Percentiles rank a stretch among this genome's conserved stretches.
phyloP scores from a whole-genome alignment of 164 flowering plant species.

The Vitis cinerea region DNA sequence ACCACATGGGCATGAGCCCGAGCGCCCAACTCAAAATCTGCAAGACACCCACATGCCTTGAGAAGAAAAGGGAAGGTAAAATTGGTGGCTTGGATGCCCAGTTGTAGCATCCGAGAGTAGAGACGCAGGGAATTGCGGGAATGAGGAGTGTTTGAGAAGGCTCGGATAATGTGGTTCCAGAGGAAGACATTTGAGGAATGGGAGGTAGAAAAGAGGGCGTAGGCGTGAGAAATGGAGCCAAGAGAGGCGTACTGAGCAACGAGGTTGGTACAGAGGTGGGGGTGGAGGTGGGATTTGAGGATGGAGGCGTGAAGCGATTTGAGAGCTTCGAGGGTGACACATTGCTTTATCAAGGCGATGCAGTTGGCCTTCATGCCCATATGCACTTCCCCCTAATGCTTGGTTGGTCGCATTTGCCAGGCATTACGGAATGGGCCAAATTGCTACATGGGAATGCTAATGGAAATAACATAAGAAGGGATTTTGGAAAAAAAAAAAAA shows the following conservation, averaged over 20 bases:
- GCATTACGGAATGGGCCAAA: too few species aligned
- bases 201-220: slow-evolving; percentile 25
- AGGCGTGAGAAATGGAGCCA: slow-evolving; percentile 24
- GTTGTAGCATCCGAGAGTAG: slow-evolving; percentile 21
- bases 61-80: slow-evolving; percentile 36
- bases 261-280: slow-evolving; percentile 35
- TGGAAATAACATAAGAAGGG: too few species aligned
- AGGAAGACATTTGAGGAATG: slow-evolving; percentile 25
- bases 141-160: slow-evolving; percentile 13
- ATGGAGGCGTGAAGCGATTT: slow-evolving; percentile 29
- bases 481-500: too few species aligned
- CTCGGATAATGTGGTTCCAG: slow-evolving; percentile 35
- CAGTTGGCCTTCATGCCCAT: slow-evolving; percentile 3
- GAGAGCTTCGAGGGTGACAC: slow-evolving; percentile 15
- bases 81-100: slow-evolving; percentile 22
- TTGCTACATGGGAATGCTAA: too few species aligned
- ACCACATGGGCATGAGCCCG: slow-evolving; percentile 18
- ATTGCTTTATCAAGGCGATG: slow-evolving; percentile 17
- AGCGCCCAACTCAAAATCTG: slow-evolving; percentile 8
- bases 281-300: slow-evolving; percentile 24
- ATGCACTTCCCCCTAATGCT: too few species aligned
- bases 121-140: slow-evolving; percentile 10
- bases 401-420: too few species aligned
- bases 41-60: slow-evolving; percentile 32
- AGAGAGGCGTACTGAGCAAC: slow-evolving; percentile 29